Percentiles rank a stretch among this genome's conserved stretches.
These are phyloP conservation scores for Halophytophthora batemanensis DNA, from an alignment of 352 stramenopile genomes.

Conservation along the genomic window DNA sequence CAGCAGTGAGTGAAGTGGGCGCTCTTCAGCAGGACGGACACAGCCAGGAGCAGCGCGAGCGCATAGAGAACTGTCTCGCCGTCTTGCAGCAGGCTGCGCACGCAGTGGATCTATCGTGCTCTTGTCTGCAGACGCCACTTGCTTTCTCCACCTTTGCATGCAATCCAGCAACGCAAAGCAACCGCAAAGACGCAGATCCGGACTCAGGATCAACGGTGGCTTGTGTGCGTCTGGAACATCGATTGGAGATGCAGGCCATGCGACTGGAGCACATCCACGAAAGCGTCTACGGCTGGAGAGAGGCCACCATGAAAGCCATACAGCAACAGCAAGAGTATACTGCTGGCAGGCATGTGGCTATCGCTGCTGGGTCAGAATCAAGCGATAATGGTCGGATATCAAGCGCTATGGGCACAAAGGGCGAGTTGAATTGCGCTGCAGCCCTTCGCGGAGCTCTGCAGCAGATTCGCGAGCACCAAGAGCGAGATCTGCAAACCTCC, in stretches of 20 bases:
- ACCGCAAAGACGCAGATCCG: not conserved
- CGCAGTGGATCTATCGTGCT: constrained; percentile 18
- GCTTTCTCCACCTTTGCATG: constrained; percentile 5
- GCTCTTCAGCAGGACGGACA: too few species aligned
- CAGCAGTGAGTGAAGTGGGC: not conserved
- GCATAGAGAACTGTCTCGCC: constrained; percentile 14
- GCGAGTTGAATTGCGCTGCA: constrained; percentile 1
- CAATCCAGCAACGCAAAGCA: too few species aligned
- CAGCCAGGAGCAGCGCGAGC: constrained; percentile 2
- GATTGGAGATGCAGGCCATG: constrained; percentile 19
- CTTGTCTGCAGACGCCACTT: constrained; percentile 19
- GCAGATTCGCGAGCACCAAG: constrained; percentile 12
- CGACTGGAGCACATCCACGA: constrained; percentile 23
- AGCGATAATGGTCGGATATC: not conserved
- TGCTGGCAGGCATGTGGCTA: too few species aligned
- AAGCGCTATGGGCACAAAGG: not conserved
- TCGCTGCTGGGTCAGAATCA: not conserved
- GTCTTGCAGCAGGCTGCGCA: constrained; percentile 18
- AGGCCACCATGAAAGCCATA: constrained; percentile 21
- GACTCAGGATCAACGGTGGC: not conserved
- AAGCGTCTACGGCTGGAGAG: constrained; percentile 19
- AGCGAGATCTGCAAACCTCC: not conserved
- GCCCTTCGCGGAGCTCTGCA: constrained; percentile 16
- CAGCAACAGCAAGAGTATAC: constrained; percentile 10
- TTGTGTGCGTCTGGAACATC: constrained; percentile 28